Percentiles rank a stretch among this genome's conserved stretches.
These are phyloP conservation scores for Lachnellula suecica DNA, from an alignment of 2,329 filamentous ascomycete genomes.

Conservation along the genomic window DNA sequence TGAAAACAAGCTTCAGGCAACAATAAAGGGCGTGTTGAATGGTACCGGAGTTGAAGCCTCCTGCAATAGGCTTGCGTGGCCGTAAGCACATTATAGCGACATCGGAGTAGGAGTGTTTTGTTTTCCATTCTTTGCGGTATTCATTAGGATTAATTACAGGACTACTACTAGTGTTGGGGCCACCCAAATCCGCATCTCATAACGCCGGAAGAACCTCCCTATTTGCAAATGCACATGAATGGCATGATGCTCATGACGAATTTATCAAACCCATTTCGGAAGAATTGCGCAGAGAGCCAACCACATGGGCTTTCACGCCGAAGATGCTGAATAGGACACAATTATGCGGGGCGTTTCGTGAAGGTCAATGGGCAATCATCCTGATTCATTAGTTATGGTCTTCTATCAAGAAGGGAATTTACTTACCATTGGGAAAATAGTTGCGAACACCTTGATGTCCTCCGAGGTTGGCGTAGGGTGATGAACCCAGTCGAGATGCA, in stretches of 20 bases:
- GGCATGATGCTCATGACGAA: not conserved
- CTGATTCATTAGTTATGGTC: conserved; percentile 42
- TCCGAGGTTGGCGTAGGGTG: conserved; percentile 80
- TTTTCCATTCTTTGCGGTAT: not conserved
- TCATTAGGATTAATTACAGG: not conserved
- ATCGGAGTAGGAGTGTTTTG: not conserved
- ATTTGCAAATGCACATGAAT: conserved; percentile 3
- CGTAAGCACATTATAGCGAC: not conserved
- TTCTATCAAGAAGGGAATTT: conserved; percentile 18
- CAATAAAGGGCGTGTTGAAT: not conserved
- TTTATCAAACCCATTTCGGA: not conserved
- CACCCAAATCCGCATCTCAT: not conserved
- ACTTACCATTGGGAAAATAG: conserved; percentile 91
- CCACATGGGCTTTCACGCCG: not conserved
- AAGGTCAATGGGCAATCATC: conserved; percentile 84
- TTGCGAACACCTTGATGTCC: conserved; percentile 97
- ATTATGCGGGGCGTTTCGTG: conserved; percentile 29
- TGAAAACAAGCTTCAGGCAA: not conserved
- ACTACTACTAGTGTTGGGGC: not conserved
- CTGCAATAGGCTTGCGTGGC: not conserved
- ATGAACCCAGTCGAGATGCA: conserved; percentile 88
- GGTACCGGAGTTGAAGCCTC: not conserved
- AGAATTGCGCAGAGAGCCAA: not conserved
- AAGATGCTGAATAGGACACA: not conserved
- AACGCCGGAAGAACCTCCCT: not conserved